These are phyloP conservation scores for Leishmania martiniquensis DNA, from an alignment of 208 protist species.

Conservation along the genomic window DNA sequence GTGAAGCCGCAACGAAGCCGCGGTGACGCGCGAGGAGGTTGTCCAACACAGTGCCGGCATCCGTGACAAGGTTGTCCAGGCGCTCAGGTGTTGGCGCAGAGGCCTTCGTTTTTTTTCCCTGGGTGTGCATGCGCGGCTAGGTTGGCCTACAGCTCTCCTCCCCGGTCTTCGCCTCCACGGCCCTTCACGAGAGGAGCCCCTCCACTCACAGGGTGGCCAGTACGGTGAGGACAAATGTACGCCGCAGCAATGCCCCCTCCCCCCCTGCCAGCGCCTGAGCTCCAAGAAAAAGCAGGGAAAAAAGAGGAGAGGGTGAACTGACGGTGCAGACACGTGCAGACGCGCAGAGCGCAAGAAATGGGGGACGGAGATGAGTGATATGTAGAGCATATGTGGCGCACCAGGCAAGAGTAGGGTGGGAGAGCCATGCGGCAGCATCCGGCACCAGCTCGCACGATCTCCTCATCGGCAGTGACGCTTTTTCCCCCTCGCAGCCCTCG, in stretches of 20 bases:
- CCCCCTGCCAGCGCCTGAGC: neutral
- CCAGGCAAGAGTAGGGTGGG: neutral
- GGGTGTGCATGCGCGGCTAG: neutral
- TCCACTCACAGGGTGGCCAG: neutral
- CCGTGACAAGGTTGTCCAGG: constrained; percentile 6
- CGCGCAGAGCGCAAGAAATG: neutral
- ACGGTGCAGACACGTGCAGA: neutral
- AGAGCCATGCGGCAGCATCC: neutral
- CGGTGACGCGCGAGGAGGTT: constrained; percentile 23
- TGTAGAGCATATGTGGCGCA: neutral
- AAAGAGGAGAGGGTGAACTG: neutral
- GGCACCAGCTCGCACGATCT: neutral
- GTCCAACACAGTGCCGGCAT: constrained; percentile 22
- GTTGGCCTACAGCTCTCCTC: neutral
- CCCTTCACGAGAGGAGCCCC: neutral
- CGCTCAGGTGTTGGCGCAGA: neutral
- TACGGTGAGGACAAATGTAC: neutral
- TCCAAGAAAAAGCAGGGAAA: neutral
- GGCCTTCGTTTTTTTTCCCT: neutral
- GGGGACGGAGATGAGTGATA: neutral
- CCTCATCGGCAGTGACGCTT: neutral
- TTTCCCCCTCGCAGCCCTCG: neutral
- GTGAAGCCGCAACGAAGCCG: neutral
- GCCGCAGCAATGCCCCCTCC: neutral
- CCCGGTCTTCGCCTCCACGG: neutral